phyloP scores from a whole-genome alignment of 1,284 basidiomycete species.

The Ustilago shanxiensis region DNA sequence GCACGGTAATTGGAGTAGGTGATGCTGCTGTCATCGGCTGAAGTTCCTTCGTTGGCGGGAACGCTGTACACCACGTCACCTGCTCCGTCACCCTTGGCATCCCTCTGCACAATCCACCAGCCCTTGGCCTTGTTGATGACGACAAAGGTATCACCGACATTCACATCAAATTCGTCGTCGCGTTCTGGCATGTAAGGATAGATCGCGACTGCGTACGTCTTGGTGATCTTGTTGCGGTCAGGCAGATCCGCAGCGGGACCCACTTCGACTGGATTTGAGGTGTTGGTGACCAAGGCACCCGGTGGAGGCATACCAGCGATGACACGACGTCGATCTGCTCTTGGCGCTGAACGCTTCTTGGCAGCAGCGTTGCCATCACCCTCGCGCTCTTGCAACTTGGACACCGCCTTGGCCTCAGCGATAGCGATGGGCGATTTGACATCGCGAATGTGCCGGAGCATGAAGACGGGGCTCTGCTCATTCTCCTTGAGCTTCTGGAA shows the following conservation, averaged over 20 bases:
- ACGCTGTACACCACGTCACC: constrained; percentile 82
- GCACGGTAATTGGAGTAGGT: constrained; percentile 39
- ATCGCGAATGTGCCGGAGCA: constrained; percentile 96
- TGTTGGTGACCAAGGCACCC: constrained; percentile 33
- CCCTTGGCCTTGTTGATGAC: constrained; percentile 93
- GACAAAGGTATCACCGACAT: constrained; percentile 82
- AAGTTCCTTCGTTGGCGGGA: constrained; percentile 75
- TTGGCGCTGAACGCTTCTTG: constrained; percentile 32
- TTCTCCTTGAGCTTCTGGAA: constrained; percentile 98
- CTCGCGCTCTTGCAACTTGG: constrained; percentile 46
- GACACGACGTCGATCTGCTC: constrained; percentile 40
- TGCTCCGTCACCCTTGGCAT: constrained; percentile 79
- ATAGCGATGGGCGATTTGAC: constrained; percentile 85
- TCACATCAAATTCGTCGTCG: constrained; percentile 97
- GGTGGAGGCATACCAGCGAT: constrained; percentile 36
- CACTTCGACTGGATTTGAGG: constrained; percentile 36
- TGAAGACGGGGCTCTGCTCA: constrained; percentile 97
- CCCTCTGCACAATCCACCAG: constrained; percentile 99
- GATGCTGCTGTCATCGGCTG: constrained; percentile 42
- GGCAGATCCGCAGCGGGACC: constrained; percentile 58
- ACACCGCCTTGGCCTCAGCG: constrained; percentile 62
- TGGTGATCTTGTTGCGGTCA: constrained; percentile 24
- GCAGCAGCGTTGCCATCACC: constrained; percentile 4
- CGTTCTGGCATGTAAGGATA: constrained; percentile 96
- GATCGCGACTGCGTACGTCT: constrained; percentile 85